phyloP scores from a whole-genome alignment of 306 rosid species.

The Lathyrus sativus region DNA sequence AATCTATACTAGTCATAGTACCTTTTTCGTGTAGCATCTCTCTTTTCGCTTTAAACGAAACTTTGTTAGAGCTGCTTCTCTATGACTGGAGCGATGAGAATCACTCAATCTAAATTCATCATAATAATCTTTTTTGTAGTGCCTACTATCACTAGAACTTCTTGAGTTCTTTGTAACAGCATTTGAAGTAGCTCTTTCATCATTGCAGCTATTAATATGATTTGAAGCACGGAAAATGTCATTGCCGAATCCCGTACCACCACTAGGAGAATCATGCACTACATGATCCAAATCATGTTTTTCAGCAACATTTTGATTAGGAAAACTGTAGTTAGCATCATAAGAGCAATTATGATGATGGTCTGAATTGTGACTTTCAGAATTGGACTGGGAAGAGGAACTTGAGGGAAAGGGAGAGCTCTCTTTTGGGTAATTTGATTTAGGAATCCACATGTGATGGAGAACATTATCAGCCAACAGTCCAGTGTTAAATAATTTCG shows the following conservation, averaged over 20 bases:
- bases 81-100: constrained; percentile 51
- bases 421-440: constrained; percentile 41
- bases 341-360: constrained; percentile 12
- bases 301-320: background rate
- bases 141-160: constrained; percentile 37
- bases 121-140: constrained; percentile 11
- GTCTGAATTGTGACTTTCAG: constrained; percentile 46
- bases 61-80: constrained; percentile 76
- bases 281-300: constrained; percentile 25
- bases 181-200: constrained; percentile 41
- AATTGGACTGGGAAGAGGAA: constrained; percentile 41
- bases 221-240: constrained; percentile 41
- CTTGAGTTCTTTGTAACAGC: constrained; percentile 37
- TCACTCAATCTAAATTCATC: constrained; percentile 42
- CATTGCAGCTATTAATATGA: constrained; percentile 40
- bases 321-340: background rate
- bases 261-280: constrained; percentile 47
- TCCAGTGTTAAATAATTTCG: constrained; percentile 5
- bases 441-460: constrained; percentile 40
- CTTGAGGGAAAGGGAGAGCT: constrained; percentile 47
- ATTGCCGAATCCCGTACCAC: constrained; percentile 42
- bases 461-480: constrained; percentile 1
- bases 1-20: constrained; percentile 24
- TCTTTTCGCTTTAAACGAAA: constrained; percentile 71
- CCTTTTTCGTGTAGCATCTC: constrained; percentile 77